Evolutionary conservation across 306 rosid species (phyloP).

Genomic region (Medicago arabica): DNA sequence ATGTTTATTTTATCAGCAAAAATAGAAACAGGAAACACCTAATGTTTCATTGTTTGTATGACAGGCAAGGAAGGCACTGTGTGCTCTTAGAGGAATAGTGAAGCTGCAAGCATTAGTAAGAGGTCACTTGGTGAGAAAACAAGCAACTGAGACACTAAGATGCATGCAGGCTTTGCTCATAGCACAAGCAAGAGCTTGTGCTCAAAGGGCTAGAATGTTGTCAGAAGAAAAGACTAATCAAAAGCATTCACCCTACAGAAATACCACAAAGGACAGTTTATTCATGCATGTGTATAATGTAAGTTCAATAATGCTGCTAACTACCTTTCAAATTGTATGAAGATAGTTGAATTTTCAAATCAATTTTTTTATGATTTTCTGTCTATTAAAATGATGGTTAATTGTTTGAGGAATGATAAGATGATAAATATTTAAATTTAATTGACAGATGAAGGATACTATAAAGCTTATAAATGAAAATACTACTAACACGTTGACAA

Average conservation of each 20-base stretch:
- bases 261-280: constrained; percentile 49
- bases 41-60: constrained; percentile 16
- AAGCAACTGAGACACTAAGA: constrained; percentile 72
- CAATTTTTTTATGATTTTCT: constrained; percentile 6
- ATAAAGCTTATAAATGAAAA: background rate
- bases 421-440: background rate
- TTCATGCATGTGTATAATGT: constrained; percentile 60
- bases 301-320: constrained; percentile 44
- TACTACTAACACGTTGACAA: background rate
- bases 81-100: constrained; percentile 87
- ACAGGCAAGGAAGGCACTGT: constrained; percentile 90
- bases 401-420: constrained; percentile 25
- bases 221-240: constrained; percentile 56
- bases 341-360: background rate
- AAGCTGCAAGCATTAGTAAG: constrained; percentile 91
- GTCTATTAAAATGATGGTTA: constrained; percentile 8
- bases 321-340: constrained; percentile 29
- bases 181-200: constrained; percentile 87
- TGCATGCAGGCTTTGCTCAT: constrained; percentile 93
- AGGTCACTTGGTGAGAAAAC: constrained; percentile 88
- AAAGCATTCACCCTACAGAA: constrained; percentile 57
- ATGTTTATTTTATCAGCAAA: too few relatives aligned
- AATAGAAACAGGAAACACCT: too few relatives aligned
- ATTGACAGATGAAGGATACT: background rate
- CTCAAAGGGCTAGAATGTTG: constrained; percentile 62